Conservation (phyloP, 371 early-diverging fungal genomes). For the Cokeromyces recurvatus region DNA sequence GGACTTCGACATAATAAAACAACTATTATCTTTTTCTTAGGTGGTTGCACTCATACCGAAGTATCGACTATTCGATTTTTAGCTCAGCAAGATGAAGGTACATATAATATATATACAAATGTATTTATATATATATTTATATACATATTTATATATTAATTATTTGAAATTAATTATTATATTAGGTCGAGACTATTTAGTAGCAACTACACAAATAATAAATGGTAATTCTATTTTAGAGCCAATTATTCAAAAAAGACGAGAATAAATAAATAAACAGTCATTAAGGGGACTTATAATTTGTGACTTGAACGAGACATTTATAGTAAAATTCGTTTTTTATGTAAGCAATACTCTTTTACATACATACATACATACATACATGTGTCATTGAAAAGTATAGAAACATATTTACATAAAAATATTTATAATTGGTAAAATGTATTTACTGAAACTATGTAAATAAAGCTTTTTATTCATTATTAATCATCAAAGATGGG, state of each 20-base stretch:
- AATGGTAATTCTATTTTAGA: constrained; percentile 77
- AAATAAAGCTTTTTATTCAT: no score
- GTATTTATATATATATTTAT: no score
- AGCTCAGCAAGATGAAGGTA: constrained; percentile 72
- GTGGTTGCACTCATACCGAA: constrained; percentile 94
- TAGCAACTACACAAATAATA: constrained; percentile 83
- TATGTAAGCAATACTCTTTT: no score
- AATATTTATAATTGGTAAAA: no score
- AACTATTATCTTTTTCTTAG: constrained; percentile 89
- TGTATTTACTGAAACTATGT: no score
- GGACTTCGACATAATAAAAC: constrained; percentile 60
- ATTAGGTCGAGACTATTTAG: constrained; percentile 74
- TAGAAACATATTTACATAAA: no score
- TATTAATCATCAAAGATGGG: no score
- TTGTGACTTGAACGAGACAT: no score
- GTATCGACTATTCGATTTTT: constrained; percentile 84
- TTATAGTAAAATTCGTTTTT: no score
- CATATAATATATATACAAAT: not conserved
- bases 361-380: not conserved
- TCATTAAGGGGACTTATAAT: no score
- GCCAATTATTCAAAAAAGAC: constrained; percentile 42
- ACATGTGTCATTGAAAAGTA: no score
- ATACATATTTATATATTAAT: not conserved
- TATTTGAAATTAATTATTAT: constrained; percentile 1
- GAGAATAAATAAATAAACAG: constrained; percentile 1